These are phyloP conservation scores for Pleochaeta shiraiana DNA, from an alignment of 2,329 filamentous ascomycete species.

Conservation along the genomic window DNA sequence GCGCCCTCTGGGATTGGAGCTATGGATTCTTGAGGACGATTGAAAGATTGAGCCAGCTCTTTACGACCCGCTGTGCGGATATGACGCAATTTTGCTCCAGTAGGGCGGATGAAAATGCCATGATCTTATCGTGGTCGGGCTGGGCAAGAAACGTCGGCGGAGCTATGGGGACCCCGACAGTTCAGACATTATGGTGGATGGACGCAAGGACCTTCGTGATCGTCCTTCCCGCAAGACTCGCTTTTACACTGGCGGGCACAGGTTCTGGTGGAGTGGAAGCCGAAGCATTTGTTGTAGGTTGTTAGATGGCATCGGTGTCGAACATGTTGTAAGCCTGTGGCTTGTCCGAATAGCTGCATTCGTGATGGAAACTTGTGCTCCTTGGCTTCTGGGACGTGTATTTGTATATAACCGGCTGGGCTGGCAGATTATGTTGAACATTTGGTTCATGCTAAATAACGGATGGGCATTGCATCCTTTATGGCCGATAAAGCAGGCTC, in stretches of 20 bases:
- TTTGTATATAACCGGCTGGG: neutral
- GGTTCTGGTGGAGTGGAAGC: neutral
- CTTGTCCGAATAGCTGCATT: neutral
- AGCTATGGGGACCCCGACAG: neutral
- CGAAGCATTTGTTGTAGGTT: neutral
- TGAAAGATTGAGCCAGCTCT: no score
- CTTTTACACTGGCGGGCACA: neutral
- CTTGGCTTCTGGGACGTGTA: neutral
- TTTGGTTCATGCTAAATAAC: no score
- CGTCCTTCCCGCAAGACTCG: neutral
- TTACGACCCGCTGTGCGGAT: neutral
- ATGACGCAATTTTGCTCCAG: neutral
- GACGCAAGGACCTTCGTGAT: neutral
- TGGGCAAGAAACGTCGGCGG: neutral
- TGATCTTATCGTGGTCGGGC: neutral
- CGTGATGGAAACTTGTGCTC: neutral
- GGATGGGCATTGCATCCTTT: no score
- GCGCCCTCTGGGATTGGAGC: no score
- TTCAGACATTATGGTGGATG: neutral
- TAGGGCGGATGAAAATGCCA: neutral
- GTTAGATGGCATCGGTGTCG: neutral
- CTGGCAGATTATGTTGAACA: no score
- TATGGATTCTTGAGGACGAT: no score
- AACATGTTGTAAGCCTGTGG: neutral
- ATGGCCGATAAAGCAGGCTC: no score